Evolutionary conservation across 176 grass and related monocot genomes (phyloP).

Genomic region (Puccinellia tenuiflora): DNA sequence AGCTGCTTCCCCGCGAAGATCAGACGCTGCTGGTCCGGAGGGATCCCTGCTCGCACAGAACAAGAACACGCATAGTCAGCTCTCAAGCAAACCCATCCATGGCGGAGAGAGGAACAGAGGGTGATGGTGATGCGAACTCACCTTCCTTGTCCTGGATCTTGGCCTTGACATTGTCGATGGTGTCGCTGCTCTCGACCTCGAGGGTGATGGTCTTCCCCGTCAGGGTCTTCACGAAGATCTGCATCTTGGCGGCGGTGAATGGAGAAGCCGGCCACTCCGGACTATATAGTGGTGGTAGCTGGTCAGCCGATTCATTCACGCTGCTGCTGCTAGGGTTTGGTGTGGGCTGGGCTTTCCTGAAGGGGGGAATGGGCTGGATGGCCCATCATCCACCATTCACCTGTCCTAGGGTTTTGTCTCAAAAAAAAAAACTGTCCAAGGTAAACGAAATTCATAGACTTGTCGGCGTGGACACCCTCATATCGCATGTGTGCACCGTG

Average conservation of each 20-base stretch:
- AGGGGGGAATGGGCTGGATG: no score
- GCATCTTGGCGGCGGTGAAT: slow-evolving; percentile 42
- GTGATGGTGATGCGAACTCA: background rate
- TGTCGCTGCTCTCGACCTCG: slow-evolving; percentile 97
- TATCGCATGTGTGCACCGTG: no score
- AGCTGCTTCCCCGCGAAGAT: slow-evolving; percentile 98
- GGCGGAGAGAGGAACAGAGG: background rate
- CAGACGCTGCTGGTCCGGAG: slow-evolving; percentile 89
- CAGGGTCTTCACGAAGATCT: slow-evolving; percentile 98
- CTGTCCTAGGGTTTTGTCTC: no score
- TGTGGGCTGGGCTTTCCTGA: background rate
- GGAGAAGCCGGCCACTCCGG: background rate
- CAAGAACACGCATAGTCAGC: background rate
- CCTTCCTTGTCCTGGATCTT: slow-evolving; percentile 99
- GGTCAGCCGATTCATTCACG: background rate
- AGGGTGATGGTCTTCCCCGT: slow-evolving; percentile 98
- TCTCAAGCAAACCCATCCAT: no score
- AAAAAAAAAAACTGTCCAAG: no score
- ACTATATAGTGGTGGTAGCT: background rate
- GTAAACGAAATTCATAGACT: no score
- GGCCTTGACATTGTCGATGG: slow-evolving; percentile 97
- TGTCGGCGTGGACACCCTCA: no score
- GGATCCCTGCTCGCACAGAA: slow-evolving; percentile 54
- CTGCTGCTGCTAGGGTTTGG: background rate
- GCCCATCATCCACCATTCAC: no score